Percentiles rank a stretch among this genome's conserved stretches.
phyloP scores from a whole-genome alignment of 2,329 filamentous ascomycete species.

The Trichoderma semiorbis region DNA sequence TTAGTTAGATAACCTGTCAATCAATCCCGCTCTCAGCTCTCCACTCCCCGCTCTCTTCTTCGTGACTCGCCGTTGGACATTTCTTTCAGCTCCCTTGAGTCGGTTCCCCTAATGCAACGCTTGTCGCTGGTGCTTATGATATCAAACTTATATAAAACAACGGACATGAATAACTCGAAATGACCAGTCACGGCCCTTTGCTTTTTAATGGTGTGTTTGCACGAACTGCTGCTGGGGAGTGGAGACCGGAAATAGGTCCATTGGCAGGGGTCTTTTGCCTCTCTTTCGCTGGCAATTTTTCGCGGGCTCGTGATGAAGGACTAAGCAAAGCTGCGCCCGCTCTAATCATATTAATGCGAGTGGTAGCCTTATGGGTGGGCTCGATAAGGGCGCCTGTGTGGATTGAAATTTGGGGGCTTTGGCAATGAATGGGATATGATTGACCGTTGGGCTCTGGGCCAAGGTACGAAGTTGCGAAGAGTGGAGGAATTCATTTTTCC shows the following conservation, averaged over 20 bases:
- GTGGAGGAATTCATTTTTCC: neutral
- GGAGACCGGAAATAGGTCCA: neutral
- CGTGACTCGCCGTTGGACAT: neutral
- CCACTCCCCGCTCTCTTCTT: neutral
- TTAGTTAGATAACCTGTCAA: neutral
- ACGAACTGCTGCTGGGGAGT: neutral
- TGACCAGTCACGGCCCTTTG: neutral
- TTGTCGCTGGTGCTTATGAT: neutral
- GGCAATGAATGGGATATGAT: neutral
- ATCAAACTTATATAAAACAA: neutral
- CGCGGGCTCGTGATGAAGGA: neutral
- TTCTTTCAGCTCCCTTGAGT: neutral
- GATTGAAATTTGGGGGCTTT: neutral
- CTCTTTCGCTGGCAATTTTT: neutral
- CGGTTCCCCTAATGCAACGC: neutral
- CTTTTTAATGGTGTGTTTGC: neutral
- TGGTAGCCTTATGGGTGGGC: neutral
- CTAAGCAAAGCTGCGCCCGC: neutral
- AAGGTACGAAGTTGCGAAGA: neutral
- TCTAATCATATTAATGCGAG: neutral
- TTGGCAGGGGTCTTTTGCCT: neutral
- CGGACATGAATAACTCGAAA: neutral
- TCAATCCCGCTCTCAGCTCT: neutral
- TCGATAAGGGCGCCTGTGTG: neutral
- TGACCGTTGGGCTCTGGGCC: neutral